Percentiles rank a stretch among this genome's conserved stretches.
Conservation (phyloP, 2,329 filamentous ascomycete genomes). For the Neurospora crassa region DNA sequence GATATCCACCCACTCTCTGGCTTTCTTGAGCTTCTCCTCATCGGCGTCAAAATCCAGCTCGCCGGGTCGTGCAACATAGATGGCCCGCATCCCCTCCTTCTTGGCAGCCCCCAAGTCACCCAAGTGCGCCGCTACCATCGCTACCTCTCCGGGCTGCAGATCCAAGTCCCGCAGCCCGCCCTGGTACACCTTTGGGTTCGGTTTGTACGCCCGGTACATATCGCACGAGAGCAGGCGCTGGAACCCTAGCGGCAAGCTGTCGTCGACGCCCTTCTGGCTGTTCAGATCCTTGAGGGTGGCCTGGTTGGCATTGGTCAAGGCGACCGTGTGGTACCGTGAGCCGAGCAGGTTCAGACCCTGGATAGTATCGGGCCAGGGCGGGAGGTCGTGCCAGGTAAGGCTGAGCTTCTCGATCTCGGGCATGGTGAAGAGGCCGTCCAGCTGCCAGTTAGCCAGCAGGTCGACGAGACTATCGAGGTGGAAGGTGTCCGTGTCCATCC, state of each 20-base stretch:
- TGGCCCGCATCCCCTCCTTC: slow-evolving; percentile 52
- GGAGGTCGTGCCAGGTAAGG: slow-evolving; percentile 61
- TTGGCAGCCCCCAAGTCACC: slow-evolving; percentile 59
- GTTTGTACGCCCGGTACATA: slow-evolving; percentile 68
- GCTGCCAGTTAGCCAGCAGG: slow-evolving; percentile 45
- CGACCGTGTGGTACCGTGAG: slow-evolving; percentile 46
- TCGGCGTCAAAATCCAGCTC: slow-evolving; percentile 56
- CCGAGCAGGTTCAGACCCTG: slow-evolving; percentile 46
- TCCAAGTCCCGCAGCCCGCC: slow-evolving; percentile 54
- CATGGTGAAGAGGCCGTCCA: slow-evolving; percentile 51
- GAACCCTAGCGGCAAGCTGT: slow-evolving; percentile 42
- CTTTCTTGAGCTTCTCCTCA: slow-evolving; percentile 39
- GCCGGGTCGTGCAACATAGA: slow-evolving; percentile 60
- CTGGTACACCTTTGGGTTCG: slow-evolving; percentile 55
- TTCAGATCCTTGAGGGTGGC: slow-evolving; percentile 56
- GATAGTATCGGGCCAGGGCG: slow-evolving; percentile 57
- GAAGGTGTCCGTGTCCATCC: slow-evolving; percentile 65
- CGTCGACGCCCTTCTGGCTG: not conserved
- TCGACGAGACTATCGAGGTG: slow-evolving; percentile 52
- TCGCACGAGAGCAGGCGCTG: slow-evolving; percentile 54
- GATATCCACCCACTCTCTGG: slow-evolving; percentile 54
- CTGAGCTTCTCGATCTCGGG: slow-evolving; percentile 55
- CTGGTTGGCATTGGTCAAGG: slow-evolving; percentile 66
- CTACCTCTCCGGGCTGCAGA: slow-evolving; percentile 50
- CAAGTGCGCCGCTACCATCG: slow-evolving; percentile 71